Evolutionary conservation across 2,329 filamentous ascomycete genomes (phyloP), one percentile per base, ranked within the genome.

Genomic region (Talaromyces funiculosus): DNA sequence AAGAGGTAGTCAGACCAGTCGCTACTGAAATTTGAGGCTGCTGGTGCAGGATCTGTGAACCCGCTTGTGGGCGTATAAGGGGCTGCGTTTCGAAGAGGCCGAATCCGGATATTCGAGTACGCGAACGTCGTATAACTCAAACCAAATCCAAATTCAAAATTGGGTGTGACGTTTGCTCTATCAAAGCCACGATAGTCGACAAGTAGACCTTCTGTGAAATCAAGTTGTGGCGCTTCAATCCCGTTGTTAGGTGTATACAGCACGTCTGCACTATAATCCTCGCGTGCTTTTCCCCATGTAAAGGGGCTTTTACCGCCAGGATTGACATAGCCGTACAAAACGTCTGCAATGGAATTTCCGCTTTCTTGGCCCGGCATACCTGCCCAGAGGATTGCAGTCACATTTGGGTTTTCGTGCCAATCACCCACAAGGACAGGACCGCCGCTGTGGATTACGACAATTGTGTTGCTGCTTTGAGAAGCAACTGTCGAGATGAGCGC

Each of bases 371-470:
- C 88, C 0, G 88, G 88, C 45, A 92, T 78, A 67, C 88, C 88
- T 53, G 88, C 88, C 83, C 87, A 91, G 16, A 92, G 78, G 60
- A 92, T 87, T 33, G 86, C 89, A 47, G 87, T 89, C 64, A 93
- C 83, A 68, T 90, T 90, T 2, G 84, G 82, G 67, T 88, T 74
- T 56, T 77, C 70, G 35, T 78, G 74, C 75, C 78, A 81, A 49
- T 90, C 84, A 10, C 86, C 84, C 22, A 97, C 76, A 0, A 96
- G 77, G 4, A 95, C 89, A 0, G 92, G 86, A 0, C 92, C 92
- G 3, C 87, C 84, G 1, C 89, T 91, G 78, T 97, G 93, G 61
- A 97, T 88, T 60, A 97, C 85, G 14, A 97, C 90, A 61, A 97
- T 88, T 10, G 92, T 96, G 81, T 97, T 96, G 77, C 87, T 86